Evolutionary conservation across 371 early-diverging fungal species (phyloP).

Genomic region (Apophysomyces trapeziformis): DNA sequence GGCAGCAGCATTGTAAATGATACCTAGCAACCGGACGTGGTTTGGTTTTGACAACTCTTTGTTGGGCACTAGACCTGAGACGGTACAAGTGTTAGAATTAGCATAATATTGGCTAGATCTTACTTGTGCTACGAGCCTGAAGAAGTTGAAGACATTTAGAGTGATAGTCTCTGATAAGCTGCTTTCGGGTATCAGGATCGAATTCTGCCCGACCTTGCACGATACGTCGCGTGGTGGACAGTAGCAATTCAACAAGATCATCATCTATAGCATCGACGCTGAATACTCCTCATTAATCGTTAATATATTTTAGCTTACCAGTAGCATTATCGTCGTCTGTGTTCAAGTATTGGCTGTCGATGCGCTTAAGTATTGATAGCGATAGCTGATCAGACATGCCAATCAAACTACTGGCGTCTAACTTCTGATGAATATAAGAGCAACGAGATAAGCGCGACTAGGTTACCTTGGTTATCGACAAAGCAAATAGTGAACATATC

Average conservation of each 20-base stretch:
- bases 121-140: constrained; percentile 27
- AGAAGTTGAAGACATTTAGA: constrained; percentile 23
- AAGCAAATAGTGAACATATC: constrained; percentile 21
- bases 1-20: constrained; percentile 32
- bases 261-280: constrained; percentile 27
- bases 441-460: background rate
- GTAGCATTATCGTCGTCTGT: constrained; percentile 32
- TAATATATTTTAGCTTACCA: constrained; percentile 20
- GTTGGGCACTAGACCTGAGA: constrained; percentile 19
- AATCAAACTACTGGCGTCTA: constrained; percentile 12
- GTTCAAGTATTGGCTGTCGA: constrained; percentile 28
- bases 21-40: constrained; percentile 26
- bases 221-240: constrained; percentile 33
- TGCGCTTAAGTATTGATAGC: constrained; percentile 14
- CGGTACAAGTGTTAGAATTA: background rate
- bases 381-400: constrained; percentile 6
- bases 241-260: constrained; percentile 25
- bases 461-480: background rate
- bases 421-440: background rate
- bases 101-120: background rate
- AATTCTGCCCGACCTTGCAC: constrained; percentile 15
- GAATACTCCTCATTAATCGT: background rate
- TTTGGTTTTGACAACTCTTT: constrained; percentile 37
- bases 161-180: constrained; percentile 19
- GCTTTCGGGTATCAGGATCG: constrained; percentile 9